A percentile compares a stretch with the other conserved stretches of the same genome.
Conservation (phyloP, 129 eudicot species). For the Lactuca sativa region DNA sequence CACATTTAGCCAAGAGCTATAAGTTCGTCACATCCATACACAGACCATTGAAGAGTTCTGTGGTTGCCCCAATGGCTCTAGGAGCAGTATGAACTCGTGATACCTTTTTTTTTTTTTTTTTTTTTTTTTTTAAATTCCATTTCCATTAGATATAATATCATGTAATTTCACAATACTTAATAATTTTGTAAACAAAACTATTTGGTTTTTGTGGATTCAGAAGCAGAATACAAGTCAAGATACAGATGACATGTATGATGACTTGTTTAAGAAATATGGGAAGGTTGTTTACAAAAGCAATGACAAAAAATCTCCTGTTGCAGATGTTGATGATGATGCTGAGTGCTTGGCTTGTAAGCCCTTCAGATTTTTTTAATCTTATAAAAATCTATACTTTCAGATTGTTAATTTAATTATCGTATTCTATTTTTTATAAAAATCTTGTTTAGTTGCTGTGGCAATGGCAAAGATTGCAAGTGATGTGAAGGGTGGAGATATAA, state of each 20-base stretch:
- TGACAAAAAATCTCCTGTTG: slow-evolving; percentile 65
- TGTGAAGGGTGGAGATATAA: slow-evolving; percentile 87
- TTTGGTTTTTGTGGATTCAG: slow-evolving; percentile 2
- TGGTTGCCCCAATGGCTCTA: slow-evolving; percentile 51
- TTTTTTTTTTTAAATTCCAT: neutral
- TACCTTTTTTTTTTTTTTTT: too few species aligned
- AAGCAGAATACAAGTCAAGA: slow-evolving; percentile 85
- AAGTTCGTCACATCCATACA: slow-evolving; percentile 23
- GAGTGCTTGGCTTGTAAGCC: slow-evolving; percentile 86
- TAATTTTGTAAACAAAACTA: slow-evolving; percentile 6
- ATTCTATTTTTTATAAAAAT: neutral
- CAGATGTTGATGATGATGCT: slow-evolving; percentile 93
- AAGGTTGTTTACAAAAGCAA: slow-evolving; percentile 77
- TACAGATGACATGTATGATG: slow-evolving; percentile 93
- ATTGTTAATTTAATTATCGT: neutral
- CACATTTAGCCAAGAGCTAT: slow-evolving; percentile 24
- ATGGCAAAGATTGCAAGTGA: slow-evolving; percentile 94
- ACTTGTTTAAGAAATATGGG: slow-evolving; percentile 70
- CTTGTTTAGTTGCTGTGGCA: slow-evolving; percentile 79
- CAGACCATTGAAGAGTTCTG: slow-evolving; percentile 32
- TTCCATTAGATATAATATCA: neutral
- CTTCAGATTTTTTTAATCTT: slow-evolving; percentile 4
- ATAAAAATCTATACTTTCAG: neutral
- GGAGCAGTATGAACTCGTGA: slow-evolving; percentile 46
- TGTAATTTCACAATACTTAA: neutral